phyloP scores from a whole-genome alignment of 2,329 filamentous ascomycete species.

The Colletotrichum trifolii region DNA sequence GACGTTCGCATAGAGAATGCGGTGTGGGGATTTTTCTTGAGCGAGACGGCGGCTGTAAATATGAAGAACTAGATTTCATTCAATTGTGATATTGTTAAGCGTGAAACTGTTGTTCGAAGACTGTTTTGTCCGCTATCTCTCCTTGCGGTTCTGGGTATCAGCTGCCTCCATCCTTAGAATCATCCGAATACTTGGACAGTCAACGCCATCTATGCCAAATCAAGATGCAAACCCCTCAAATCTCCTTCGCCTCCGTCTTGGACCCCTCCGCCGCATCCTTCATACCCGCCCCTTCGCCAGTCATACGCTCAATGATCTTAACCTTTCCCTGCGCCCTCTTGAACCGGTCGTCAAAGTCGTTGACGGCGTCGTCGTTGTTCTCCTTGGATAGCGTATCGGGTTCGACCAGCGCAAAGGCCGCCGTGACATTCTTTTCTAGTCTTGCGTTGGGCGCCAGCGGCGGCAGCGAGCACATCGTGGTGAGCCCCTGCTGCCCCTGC shows the following conservation, averaged over 20 bases:
- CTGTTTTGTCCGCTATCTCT: no score
- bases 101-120: no score
- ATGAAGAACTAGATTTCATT: slow-evolving; percentile 45
- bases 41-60: slow-evolving; percentile 43
- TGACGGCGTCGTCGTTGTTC: slow-evolving; percentile 90
- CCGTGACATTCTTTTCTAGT: slow-evolving; percentile 79
- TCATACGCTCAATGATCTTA: slow-evolving; percentile 83
- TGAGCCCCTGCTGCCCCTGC: background rate
- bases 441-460: slow-evolving; percentile 67
- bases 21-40: slow-evolving; percentile 39
- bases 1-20: slow-evolving; percentile 62
- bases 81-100: slow-evolving; percentile 5
- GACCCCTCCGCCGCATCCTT: slow-evolving; percentile 9
- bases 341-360: slow-evolving; percentile 89
- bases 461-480: slow-evolving; percentile 45
- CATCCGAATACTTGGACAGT: background rate
- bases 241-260: slow-evolving; percentile 16
- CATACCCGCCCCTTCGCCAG: slow-evolving; percentile 49
- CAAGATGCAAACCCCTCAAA: background rate
- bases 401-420: slow-evolving; percentile 82
- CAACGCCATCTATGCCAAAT: slow-evolving; percentile 2
- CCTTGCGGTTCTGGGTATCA: slow-evolving; percentile 6
- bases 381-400: slow-evolving; percentile 79
- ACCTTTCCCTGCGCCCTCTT: slow-evolving; percentile 86
- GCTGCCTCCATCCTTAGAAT: background rate